Percentiles rank a stretch among this genome's conserved stretches.
These are phyloP conservation scores for Dichotomocladium elegans DNA, from an alignment of 371 early-diverging fungal species.

Conservation along the genomic window DNA sequence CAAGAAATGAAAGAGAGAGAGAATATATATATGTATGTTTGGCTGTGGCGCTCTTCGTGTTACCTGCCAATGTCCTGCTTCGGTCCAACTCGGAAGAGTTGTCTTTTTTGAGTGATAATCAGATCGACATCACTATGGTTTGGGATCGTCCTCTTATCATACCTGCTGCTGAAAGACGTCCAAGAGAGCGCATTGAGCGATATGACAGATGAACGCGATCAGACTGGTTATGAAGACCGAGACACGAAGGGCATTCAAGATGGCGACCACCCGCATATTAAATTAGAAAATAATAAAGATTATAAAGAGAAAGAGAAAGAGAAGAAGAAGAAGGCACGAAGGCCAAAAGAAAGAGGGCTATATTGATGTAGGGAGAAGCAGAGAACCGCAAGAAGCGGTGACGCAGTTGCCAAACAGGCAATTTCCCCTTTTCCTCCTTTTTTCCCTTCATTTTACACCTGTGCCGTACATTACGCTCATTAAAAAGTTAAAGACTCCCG, in stretches of 20 bases:
- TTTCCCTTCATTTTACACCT: too few species aligned
- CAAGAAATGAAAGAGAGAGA: background rate
- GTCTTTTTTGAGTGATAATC: conserved; percentile 7
- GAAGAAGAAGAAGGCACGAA: background rate
- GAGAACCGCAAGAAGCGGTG: too few species aligned
- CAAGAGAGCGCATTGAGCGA: conserved; percentile 21
- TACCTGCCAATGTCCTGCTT: conserved; percentile 34
- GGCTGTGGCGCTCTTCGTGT: background rate
- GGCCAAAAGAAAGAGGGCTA: too few species aligned
- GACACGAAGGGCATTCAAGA: conserved; percentile 14
- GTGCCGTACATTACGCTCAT: too few species aligned
- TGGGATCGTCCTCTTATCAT: background rate
- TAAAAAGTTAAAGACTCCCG: too few species aligned
- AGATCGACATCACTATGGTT: background rate
- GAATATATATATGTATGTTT: background rate
- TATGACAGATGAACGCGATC: conserved; percentile 15
- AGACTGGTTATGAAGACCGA: conserved; percentile 13
- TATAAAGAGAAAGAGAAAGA: background rate
- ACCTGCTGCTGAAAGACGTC: conserved; percentile 17
- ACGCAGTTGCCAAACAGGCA: too few species aligned
- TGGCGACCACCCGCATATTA: conserved; percentile 5
- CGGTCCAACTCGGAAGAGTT: conserved; percentile 21
- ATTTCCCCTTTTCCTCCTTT: too few species aligned
- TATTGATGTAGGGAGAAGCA: too few species aligned
- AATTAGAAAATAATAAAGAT: background rate